Evolutionary conservation across 2,329 filamentous ascomycete species (phyloP), one percentile per base, ranked within the genome.

Genomic region (Epichloe amarillans): DNA sequence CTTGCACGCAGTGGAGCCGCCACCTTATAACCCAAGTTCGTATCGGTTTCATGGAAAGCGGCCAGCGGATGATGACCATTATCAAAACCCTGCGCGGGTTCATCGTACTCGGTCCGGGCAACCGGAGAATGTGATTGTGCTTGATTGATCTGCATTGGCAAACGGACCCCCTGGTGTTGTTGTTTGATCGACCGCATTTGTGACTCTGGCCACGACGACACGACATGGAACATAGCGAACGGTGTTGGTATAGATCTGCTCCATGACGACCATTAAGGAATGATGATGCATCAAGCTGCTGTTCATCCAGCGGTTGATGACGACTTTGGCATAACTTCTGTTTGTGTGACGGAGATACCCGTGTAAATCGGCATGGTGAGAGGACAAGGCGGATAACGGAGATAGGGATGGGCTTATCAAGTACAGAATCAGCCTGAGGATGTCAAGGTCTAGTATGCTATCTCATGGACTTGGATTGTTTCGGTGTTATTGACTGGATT

Each of bases 121-220:
- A 46, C 56, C 55, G 11, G 62, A 62, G 33, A 54, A 65, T 38
- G 57, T 65, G 39, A 62, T 65, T 53, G 61, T 65, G 39, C 60
- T 65, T 39, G 63, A 65, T 41, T 65, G 49, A 63, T 38, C 38
- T 35, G 35, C n/a, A 33, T 51, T 49, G 30, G 33, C 47, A 4
- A 41, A 38, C 30, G 11, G 46, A 40, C 45, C 43, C 23, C 23
- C 23, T 14, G 30, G 39, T 39, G 38, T 35, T 17, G 8, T 33
- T 44, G 37, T 33, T 41, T 52, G 33, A 33, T 35, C 44, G 35
- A 40, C 33, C 44, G 37, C 43, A 47, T 23, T 47, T 36, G 8
- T 47, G 44, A 14, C 47, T 21, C 41, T 45, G 43, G 42, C 17
- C 35, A 21, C 19, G 19, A 46, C 19, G 37, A 39, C 14, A 17